Percentiles rank a stretch among this genome's conserved stretches.
Conservation (phyloP, 345 rosid genomes). For the Citrus medica region DNA sequence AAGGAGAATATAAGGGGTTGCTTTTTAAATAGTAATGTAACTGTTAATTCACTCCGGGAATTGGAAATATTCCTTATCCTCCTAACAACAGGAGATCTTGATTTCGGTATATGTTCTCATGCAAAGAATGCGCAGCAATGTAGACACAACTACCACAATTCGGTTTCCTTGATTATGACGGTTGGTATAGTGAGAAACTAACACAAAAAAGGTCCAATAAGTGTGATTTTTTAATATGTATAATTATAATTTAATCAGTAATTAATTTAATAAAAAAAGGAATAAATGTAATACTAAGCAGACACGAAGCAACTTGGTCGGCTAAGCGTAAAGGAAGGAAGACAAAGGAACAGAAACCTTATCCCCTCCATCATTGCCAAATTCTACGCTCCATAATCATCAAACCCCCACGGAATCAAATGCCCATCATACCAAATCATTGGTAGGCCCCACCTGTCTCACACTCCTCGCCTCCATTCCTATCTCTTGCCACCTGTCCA, state of each 20-base stretch:
- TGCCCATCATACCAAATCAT: conserved; percentile 60
- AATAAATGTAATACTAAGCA: neutral
- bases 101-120: neutral
- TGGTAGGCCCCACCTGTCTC: conserved; percentile 39
- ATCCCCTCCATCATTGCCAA: conserved; percentile 35
- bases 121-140: neutral
- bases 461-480: neutral
- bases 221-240: neutral
- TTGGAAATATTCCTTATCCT: neutral
- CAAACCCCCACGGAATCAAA: conserved; percentile 50
- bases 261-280: neutral
- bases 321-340: conserved; percentile 2
- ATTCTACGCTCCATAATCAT: conserved; percentile 45
- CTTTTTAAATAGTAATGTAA: neutral
- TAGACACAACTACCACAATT: neutral
- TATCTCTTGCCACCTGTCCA: conserved; percentile 20
- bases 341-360: neutral
- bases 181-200: conserved; percentile 3
- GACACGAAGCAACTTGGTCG: conserved; percentile 23
- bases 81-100: neutral
- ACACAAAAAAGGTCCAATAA: neutral
- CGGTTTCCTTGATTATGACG: conserved; percentile 12
- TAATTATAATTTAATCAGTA: neutral
- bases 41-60: neutral
- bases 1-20: no score